These are phyloP conservation scores for Cyclotella atomus DNA, from an alignment of 108 stramenopile species.

Conservation along the genomic window DNA sequence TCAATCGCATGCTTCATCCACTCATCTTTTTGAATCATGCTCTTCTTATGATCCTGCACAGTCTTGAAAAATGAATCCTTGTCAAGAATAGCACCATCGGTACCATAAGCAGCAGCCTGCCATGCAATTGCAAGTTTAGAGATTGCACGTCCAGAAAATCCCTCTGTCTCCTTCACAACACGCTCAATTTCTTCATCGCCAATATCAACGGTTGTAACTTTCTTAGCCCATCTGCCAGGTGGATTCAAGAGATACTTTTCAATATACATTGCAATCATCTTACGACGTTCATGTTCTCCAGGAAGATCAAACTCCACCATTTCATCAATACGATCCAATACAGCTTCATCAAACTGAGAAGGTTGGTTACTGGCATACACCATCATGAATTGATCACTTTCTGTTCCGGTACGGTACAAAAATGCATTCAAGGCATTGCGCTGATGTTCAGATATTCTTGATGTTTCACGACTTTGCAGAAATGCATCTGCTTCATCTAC, in stretches of 20 bases:
- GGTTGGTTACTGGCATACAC: conserved; percentile 99
- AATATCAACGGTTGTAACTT: conserved; percentile 81
- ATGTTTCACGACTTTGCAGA: conserved; percentile 90
- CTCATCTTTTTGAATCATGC: conserved; percentile 78
- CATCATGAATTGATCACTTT: conserved; percentile 99
- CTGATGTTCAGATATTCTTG: conserved; percentile 94
- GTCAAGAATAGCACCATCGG: conserved; percentile 84
- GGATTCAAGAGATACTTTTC: conserved; percentile 94
- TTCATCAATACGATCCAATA: conserved; percentile 99
- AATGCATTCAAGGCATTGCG: conserved; percentile 99
- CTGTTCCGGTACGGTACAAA: conserved; percentile 93
- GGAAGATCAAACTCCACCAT: conserved; percentile 97
- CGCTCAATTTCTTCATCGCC: conserved; percentile 85
- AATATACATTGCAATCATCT: conserved; percentile 96
- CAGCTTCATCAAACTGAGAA: conserved; percentile 96
- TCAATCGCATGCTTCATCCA: conserved; percentile 83
- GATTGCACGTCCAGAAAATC: conserved; percentile 97
- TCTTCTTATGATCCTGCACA: conserved; percentile 81
- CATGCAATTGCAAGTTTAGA: conserved; percentile 98
- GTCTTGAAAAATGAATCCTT: conserved; percentile 82
- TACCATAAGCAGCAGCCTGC: conserved; percentile 98
- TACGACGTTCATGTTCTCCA: conserved; percentile 82
- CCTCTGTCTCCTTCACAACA: conserved; percentile 89
- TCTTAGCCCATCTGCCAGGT: conserved; percentile 74
- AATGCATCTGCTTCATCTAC: conserved; percentile 99